These are phyloP conservation scores for Xylaria bambusicola DNA, from an alignment of 495 filamentous ascomycete genomes.

Conservation along the genomic window DNA sequence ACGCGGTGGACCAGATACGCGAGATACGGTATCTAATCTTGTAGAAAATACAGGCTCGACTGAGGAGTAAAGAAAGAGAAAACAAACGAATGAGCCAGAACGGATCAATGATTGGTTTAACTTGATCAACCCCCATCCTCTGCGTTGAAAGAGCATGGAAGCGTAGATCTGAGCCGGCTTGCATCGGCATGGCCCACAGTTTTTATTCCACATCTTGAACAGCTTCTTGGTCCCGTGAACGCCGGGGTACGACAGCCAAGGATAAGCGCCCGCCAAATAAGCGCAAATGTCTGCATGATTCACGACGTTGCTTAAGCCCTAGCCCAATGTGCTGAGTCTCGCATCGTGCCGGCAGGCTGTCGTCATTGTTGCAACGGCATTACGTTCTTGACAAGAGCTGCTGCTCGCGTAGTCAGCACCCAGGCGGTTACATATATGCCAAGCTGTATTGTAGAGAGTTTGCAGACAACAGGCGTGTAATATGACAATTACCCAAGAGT, in stretches of 20 bases:
- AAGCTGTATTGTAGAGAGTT: too few relatives aligned
- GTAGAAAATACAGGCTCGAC: slow-evolving; percentile 16
- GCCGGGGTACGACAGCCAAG: slow-evolving; percentile 7
- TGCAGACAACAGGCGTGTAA: too few relatives aligned
- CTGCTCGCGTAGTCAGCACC: too few relatives aligned
- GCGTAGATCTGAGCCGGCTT: slow-evolving; percentile 14
- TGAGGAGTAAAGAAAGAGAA: neutral
- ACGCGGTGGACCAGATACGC: neutral
- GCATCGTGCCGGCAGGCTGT: too few relatives aligned
- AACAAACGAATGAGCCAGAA: neutral
- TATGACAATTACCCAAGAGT: too few relatives aligned
- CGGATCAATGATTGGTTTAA: slow-evolving; percentile 7
- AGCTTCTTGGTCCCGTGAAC: slow-evolving; percentile 16
- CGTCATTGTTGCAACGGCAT: too few relatives aligned
- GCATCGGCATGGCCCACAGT: slow-evolving; percentile 19
- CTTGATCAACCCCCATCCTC: slow-evolving; percentile 8
- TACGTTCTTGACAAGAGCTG: too few relatives aligned
- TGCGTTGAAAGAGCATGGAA: neutral
- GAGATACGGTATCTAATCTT: slow-evolving; percentile 19
- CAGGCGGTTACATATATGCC: too few relatives aligned
- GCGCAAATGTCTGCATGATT: too few relatives aligned
- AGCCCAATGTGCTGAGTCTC: too few relatives aligned
- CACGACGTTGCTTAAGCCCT: neutral
- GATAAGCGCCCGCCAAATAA: slow-evolving; percentile 3
- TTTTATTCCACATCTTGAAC: slow-evolving; percentile 1